Conservation (phyloP, 2,329 filamentous ascomycete species). For the Paraphoma chrysanthemicola region DNA sequence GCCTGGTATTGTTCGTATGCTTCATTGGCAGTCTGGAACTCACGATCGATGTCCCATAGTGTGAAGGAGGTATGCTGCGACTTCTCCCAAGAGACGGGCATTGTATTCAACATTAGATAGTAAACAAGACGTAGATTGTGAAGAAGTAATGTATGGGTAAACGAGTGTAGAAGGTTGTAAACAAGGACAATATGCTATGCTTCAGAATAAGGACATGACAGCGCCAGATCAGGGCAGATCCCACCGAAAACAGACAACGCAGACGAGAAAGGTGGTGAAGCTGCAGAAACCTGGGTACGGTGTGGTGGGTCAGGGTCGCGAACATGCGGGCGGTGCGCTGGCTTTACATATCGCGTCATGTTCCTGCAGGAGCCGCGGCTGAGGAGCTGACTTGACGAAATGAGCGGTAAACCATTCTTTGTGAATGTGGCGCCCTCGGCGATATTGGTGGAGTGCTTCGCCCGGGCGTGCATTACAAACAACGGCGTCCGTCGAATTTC, state of each 20-base stretch:
- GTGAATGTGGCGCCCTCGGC: conserved; percentile 5
- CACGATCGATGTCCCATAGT: conserved; percentile 46
- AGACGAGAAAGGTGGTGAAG: conserved; percentile 13
- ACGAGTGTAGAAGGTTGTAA: background rate
- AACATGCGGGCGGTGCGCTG: conserved; percentile 20
- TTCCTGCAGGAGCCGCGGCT: conserved; percentile 20
- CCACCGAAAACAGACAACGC: conserved; percentile 9
- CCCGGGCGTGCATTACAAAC: background rate
- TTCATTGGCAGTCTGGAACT: conserved; percentile 42
- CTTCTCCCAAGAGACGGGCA: conserved; percentile 32
- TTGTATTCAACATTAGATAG: conserved; percentile 16
- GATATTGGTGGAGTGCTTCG: conserved; percentile 3
- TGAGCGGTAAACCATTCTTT: conserved; percentile 2
- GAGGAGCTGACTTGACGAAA: conserved; percentile 19
- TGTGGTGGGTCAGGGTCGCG: conserved; percentile 10
- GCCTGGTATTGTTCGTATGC: conserved; percentile 41
- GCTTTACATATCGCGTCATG: conserved; percentile 25
- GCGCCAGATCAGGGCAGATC: conserved; percentile 10
- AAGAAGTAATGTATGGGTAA: conserved; percentile 2
- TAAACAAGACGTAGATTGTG: background rate
- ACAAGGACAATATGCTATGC: background rate
- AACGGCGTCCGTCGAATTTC: background rate
- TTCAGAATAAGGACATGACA: conserved; percentile 9
- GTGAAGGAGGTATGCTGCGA: conserved; percentile 38
- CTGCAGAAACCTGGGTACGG: conserved; percentile 13